Conservation (phyloP, 2,329 filamentous ascomycete genomes). For the Trichoderma atrobrunneum region DNA sequence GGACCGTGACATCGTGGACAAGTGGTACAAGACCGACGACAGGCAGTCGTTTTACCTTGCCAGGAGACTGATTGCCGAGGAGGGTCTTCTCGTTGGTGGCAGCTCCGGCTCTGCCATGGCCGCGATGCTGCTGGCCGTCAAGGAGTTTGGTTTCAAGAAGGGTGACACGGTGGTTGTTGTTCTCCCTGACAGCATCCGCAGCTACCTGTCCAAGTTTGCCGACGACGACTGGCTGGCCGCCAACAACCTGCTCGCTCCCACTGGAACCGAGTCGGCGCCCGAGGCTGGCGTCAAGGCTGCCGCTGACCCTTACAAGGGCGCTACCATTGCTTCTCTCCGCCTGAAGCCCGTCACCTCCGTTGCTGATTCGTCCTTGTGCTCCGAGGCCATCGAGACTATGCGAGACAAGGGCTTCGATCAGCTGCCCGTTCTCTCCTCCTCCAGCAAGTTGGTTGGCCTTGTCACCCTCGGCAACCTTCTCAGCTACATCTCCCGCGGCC, state of each 20-base stretch:
- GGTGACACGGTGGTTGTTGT: slow-evolving; percentile 88
- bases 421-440: slow-evolving; percentile 77
- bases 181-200: slow-evolving; percentile 92
- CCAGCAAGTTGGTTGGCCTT: slow-evolving; percentile 76
- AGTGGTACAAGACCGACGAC: slow-evolving; percentile 98
- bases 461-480: slow-evolving; percentile 94
- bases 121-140: slow-evolving; percentile 71
- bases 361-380: slow-evolving; percentile 65
- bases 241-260: slow-evolving; percentile 74
- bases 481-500: slow-evolving; percentile 80
- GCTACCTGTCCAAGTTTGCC: slow-evolving; percentile 96
- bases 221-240: slow-evolving; percentile 99
- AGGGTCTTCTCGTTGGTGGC: slow-evolving; percentile 89
- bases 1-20: slow-evolving; percentile 74
- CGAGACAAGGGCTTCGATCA: slow-evolving; percentile 98
- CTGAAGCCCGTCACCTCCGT: slow-evolving; percentile 94
- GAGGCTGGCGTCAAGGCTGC: slow-evolving; percentile 37
- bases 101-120: slow-evolving; percentile 91
- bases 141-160: slow-evolving; percentile 73
- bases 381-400: slow-evolving; percentile 95
- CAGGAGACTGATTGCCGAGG: slow-evolving; percentile 86
- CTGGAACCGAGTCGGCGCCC: slow-evolving; percentile 48
- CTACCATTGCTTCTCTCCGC: slow-evolving; percentile 77
- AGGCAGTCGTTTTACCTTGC: slow-evolving; percentile 86
- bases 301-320: slow-evolving; percentile 69